These are phyloP conservation scores for Pichia gijzeniarum DNA, from an alignment of 805 yeast species.

Conservation along the genomic window DNA sequence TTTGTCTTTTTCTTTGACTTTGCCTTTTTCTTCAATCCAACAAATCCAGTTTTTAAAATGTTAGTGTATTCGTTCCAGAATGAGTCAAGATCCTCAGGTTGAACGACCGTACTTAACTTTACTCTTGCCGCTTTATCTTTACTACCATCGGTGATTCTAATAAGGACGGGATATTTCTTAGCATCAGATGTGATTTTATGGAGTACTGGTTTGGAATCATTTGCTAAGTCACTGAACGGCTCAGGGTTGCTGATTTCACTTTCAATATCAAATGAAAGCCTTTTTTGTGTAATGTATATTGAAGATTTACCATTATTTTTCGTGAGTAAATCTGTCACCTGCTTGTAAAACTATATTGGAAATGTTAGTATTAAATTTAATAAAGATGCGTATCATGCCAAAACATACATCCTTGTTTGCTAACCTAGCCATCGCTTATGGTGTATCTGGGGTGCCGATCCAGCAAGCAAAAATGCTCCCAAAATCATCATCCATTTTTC, in stretches of 20 bases:
- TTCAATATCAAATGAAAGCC: conserved; percentile 30
- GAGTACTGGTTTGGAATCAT: conserved; percentile 14
- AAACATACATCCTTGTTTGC: conserved; percentile 24
- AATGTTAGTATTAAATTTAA: too few species aligned
- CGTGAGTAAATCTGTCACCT: conserved; percentile 18
- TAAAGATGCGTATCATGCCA: too few species aligned
- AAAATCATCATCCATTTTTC: too few species aligned
- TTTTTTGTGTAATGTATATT: conserved; percentile 53
- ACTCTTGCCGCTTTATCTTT: conserved; percentile 41
- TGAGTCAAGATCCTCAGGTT: conserved; percentile 48
- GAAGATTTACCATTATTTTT: conserved; percentile 36
- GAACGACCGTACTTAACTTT: conserved; percentile 72
- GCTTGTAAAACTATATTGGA: conserved; percentile 21
- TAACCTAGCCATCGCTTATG: conserved; percentile 4
- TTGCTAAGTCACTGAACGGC: conserved; percentile 14
- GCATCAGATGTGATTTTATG: conserved; percentile 3
- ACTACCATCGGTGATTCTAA: conserved; percentile 61
- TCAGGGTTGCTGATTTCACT: conserved; percentile 16
- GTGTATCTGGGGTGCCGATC: too few species aligned
- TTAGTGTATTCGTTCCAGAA: conserved; percentile 77
- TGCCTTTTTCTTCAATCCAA: conserved; percentile 75
- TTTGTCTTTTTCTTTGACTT: conserved; percentile 64
- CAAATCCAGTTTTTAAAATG: conserved; percentile 61
- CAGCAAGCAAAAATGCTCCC: too few species aligned
- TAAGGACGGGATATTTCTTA: conserved; percentile 47